These are phyloP conservation scores for Taxawa tesnikishii DNA, from an alignment of 2,329 filamentous ascomycete genomes.

Conservation along the genomic window DNA sequence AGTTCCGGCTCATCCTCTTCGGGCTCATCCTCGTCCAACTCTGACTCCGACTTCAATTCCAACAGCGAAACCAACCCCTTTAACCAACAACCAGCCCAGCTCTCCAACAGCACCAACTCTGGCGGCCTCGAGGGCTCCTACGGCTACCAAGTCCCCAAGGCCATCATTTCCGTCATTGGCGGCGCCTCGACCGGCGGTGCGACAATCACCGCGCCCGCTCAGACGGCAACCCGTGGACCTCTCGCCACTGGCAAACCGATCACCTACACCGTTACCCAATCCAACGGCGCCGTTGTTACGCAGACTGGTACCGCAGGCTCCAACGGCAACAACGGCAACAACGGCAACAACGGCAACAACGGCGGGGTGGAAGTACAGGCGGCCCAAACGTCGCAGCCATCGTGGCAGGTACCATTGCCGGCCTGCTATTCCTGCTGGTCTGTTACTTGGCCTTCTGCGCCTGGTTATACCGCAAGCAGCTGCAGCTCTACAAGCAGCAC, in stretches of 20 bases:
- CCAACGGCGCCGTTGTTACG: conserved; percentile 33
- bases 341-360: conserved; percentile 32
- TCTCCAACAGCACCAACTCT: conserved; percentile 30
- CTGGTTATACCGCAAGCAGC: conserved; percentile 61
- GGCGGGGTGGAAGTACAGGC: too few relatives aligned
- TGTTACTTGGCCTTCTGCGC: conserved; percentile 58
- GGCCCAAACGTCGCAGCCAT: conserved; percentile 42
- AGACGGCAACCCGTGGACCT: conserved; percentile 54
- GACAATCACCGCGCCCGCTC: conserved; percentile 52
- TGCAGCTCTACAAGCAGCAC: conserved; percentile 57
- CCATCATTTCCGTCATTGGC: conserved; percentile 54
- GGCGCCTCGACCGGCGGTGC: conserved; percentile 55
- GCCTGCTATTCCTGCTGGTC: conserved; percentile 49
- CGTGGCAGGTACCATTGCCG: conserved; percentile 49
- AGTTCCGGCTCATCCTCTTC: conserved; percentile 2
- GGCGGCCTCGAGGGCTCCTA: conserved; percentile 46
- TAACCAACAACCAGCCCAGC: conserved; percentile 40
- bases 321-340: conserved; percentile 28
- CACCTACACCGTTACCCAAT: conserved; percentile 53
- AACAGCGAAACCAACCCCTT: conserved; percentile 24
- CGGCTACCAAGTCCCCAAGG: conserved; percentile 58
- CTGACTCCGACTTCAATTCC: conserved; percentile 15
- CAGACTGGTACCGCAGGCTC: conserved; percentile 23
- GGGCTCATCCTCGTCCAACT: conserved; percentile 9
- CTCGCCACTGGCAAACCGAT: conserved; percentile 57